phyloP scores from a whole-genome alignment of 2,329 filamentous ascomycete species.

The Trichoderma polysporum region DNA sequence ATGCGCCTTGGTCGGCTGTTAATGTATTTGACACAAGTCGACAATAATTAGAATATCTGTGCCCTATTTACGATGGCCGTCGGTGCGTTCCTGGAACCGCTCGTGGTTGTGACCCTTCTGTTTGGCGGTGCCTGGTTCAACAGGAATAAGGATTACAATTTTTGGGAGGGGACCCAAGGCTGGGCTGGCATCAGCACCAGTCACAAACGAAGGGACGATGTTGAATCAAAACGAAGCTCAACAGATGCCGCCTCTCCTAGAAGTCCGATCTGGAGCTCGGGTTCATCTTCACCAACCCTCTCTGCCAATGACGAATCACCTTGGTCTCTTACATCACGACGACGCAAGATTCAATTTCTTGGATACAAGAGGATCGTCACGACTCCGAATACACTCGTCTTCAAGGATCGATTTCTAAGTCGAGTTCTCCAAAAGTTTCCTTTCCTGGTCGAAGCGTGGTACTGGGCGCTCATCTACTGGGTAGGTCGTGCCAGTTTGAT shows the following conservation, averaged over 20 bases:
- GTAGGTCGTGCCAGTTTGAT: slow-evolving; percentile 44
- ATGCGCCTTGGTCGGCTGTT: not conserved
- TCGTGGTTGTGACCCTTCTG: slow-evolving; percentile 43
- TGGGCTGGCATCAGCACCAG: slow-evolving; percentile 24
- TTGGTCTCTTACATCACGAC: slow-evolving; percentile 27
- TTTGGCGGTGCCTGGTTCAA: slow-evolving; percentile 47
- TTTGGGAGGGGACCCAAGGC: slow-evolving; percentile 27
- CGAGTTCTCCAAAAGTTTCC: slow-evolving; percentile 65
- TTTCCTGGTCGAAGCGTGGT: slow-evolving; percentile 74
- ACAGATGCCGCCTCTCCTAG: slow-evolving; percentile 27
- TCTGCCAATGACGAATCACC: slow-evolving; percentile 30
- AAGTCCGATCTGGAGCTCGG: slow-evolving; percentile 28
- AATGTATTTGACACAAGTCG: slow-evolving; percentile 15
- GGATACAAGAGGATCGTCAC: slow-evolving; percentile 33
- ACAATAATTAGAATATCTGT: slow-evolving; percentile 16
- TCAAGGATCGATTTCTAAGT: slow-evolving; percentile 34
- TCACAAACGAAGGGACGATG: slow-evolving; percentile 35
- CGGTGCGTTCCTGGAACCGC: slow-evolving; percentile 43
- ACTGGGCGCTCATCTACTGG: slow-evolving; percentile 77
- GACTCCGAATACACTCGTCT: slow-evolving; percentile 36
- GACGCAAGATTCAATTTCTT: slow-evolving; percentile 36
- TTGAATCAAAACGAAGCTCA: slow-evolving; percentile 27
- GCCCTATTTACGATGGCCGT: slow-evolving; percentile 35
- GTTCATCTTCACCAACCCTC: slow-evolving; percentile 30
- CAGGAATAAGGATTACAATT: slow-evolving; percentile 40